Base-by-base conservation (phyloP, 306 rosid genomes). In the Vachellia pachyceras region DNA sequence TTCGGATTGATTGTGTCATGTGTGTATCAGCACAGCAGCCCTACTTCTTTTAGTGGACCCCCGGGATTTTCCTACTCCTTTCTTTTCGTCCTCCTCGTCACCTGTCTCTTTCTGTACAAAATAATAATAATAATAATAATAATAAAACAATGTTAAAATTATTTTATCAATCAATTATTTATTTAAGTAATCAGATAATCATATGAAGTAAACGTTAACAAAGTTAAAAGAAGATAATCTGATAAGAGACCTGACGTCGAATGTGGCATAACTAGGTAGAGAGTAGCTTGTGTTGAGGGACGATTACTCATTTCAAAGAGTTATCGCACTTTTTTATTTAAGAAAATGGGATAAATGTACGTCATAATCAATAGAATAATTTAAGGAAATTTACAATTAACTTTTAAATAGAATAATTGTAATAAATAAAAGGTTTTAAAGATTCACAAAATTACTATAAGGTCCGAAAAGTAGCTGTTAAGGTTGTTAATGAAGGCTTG, bases 1-100 rank as follows among this genome's bases (percentile, higher is more conserved):
- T 86, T 95, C 99, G 11, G 99, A 95, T 80, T 91, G 96, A 76
- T 95, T n/a, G n/a, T n/a, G n/a, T n/a, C n/a, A n/a, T 95, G 87
- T 95, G 99, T 69, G 90, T 84, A 2, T 92, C 97, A n/a, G 96
- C n/a, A n/a, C n/a, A n/a, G n/a, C 96, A 50, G 97, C 99, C 77
- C 97, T 87, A 22, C 94, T 91, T 81, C 97, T 88, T 86, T 93
- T 95, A 2, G 91, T 85, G 69, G 90, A 93, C 40, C 57, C 75
- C 0, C 96, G 84, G 36, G 94, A 90, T 84, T 91, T 95, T 37
- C 88, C 75, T 3, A 8, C 87, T 46, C 78, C 85, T 44, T 86
- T 90, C 79, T 83, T 85, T 85, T 80, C 90, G 55, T 82, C 87
- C 61, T 76, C 86, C 10, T 63, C 90, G 2, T 89, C 90, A 0